Evolutionary conservation across 768 basidiomycete genomes (phyloP).

Genomic region (Lentinula guzmanii): DNA sequence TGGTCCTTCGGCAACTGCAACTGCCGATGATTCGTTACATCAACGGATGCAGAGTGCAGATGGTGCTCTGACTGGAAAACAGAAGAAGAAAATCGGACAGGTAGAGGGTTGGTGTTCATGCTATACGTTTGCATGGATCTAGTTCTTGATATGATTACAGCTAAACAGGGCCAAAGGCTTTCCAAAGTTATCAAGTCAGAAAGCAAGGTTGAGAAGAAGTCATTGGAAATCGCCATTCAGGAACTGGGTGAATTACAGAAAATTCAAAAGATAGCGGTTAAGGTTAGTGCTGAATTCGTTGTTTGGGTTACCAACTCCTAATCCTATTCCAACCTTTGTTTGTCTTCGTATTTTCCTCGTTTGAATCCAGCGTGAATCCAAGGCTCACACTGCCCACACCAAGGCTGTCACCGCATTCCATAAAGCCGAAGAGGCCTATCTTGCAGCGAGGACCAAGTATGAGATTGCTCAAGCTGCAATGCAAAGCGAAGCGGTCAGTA

Average conservation of each 20-base stretch:
- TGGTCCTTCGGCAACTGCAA: constrained; percentile 38
- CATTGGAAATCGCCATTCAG: constrained; percentile 52
- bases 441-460: constrained; percentile 56
- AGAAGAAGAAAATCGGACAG: constrained; percentile 45
- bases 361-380: constrained; percentile 44
- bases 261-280: constrained; percentile 62
- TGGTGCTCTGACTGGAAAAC: constrained; percentile 38
- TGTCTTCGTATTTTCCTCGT: not conserved
- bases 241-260: constrained; percentile 65
- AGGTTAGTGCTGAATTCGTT: constrained; percentile 26
- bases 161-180: constrained; percentile 51
- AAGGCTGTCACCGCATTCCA: constrained; percentile 52
- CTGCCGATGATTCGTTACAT: constrained; percentile 31
- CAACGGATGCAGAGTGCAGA: constrained; percentile 42
- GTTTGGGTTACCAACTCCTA: too few species aligned
- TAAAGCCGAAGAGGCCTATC: constrained; percentile 55
- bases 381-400: constrained; percentile 45
- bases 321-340: too few species aligned
- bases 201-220: constrained; percentile 59
- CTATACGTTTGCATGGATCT: not conserved
- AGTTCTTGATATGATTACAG: constrained; percentile 24
- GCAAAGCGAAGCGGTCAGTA: constrained; percentile 25
- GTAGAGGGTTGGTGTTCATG: constrained; percentile 37
- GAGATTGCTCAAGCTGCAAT: constrained; percentile 46
- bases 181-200: constrained; percentile 69